Base-by-base conservation (phyloP, 805 yeast genomes). In the Metschnikowia noctiluminum region DNA sequence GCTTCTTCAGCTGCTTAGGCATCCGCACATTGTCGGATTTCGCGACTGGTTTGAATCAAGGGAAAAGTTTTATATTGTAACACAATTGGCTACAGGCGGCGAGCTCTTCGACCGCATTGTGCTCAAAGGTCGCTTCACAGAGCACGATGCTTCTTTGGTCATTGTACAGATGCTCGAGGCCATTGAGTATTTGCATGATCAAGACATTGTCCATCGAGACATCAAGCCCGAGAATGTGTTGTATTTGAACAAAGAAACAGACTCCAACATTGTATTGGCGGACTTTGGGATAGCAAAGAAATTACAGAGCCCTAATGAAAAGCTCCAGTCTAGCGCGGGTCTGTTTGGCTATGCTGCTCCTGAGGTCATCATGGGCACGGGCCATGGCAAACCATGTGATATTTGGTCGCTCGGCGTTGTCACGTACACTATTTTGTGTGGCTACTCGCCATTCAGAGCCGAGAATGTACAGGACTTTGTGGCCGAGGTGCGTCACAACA, bases 261-360 rank as follows among this genome's bases (percentile, higher is more conserved):
- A 82, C 52, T 84, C 96, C 8, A 82, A 80, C 46, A 75, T 92
- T 34, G 97, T 91, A 10, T 73, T 92, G 54, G 97, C 97, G 0
- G 99, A 92, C 69, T 92, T 92, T 66, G 99, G 99, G 43, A 94
- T 92, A 53, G 97, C 98, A 32, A 89, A 89, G 65, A 78, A 80
- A 58, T 70, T 92, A 54, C 73, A 76, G 50, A 65, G 74, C 11
- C 76, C 81, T 3, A 78, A 81, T 56, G 89, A 86, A 48, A 70
- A 80, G 51, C 72, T 89, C 50, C 81, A 77, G 31, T 73, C 85
- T 21, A 84, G 87, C 38, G 96, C 96, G 0, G 98, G 98, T 1
- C 87, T 96, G 1, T 84, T 89, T 67, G 98, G 99, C 1, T 92
- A 92, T 65, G 97, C 96, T 32, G 98, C 98, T 0, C 99, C 99